Evolutionary conservation across 148 eudicot species (phyloP), one percentile per base, ranked within the genome.

Genomic region (Vaccinium darrowii): DNA sequence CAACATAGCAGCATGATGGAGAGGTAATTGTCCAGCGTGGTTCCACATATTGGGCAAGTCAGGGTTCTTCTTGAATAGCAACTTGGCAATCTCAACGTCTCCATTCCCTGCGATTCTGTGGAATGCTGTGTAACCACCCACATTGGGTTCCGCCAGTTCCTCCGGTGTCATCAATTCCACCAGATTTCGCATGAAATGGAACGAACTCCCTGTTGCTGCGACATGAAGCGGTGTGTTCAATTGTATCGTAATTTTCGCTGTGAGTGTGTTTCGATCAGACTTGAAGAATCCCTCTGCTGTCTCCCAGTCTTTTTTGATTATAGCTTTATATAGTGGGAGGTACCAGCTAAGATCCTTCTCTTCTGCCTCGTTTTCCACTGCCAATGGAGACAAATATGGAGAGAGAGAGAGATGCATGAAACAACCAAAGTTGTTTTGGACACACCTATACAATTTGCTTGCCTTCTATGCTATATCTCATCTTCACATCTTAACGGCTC

Each of bases 301-400:
- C 14, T 85, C 84, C 87, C 87, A 80, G 7, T 81, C 84, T 30
- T 72, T 84, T 39, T 8, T 43, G 8, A 72, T 73, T 21, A 79
- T 79, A 54, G 87, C 87, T 85, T 85, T 80, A 27, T 85, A 85
- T 67, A 85, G 36, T 13, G 86, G 86, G 27, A 85, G 79, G 86
- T 85, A 85, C 19, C 12, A 39, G 30, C 43, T 79, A 8, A 78
- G 75, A 79, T 84, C 83, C 6, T 52, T 84, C 67, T 69, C 83
- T 67, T 19, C 67, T 53, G 78, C 5, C 27, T 50, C 12, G 80
- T 50, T 77, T 50, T 49, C 33, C 57, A 49, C 80, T 77, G 80
- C 23, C 80, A 77, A 39, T 47, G n/a, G 16, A 75, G 3, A 12
- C 54, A 19, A 43, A 47, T 3, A 39, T 43, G 39, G 7, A 43